These are phyloP conservation scores for Apium graveolens DNA, from an alignment of 129 eudicot genomes.

Conservation along the genomic window DNA sequence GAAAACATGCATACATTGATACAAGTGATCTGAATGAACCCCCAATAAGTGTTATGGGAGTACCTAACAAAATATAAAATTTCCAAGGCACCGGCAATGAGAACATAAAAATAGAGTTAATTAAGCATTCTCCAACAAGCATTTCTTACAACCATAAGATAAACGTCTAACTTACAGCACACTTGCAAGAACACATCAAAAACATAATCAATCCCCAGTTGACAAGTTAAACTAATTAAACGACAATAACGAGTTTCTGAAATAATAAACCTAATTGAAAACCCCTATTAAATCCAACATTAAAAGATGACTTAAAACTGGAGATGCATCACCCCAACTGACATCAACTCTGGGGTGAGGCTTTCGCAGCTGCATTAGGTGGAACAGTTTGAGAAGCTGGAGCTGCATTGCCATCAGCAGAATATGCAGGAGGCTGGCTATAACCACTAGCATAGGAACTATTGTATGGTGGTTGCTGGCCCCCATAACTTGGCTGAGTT, in stretches of 20 bases:
- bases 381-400: slow-evolving; percentile 48
- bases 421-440: slow-evolving; percentile 64
- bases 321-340: neutral
- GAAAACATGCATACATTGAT: too few relatives aligned
- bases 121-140: neutral
- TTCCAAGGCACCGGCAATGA: neutral
- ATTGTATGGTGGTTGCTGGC: slow-evolving; percentile 59
- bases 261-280: neutral
- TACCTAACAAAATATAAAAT: too few relatives aligned
- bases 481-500: slow-evolving; percentile 40
- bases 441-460: slow-evolving; percentile 63
- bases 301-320: neutral
- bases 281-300: neutral
- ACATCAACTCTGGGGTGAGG: slow-evolving; percentile 60
- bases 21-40: too few relatives aligned
- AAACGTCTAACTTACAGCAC: neutral
- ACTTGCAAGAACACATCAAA: neutral
- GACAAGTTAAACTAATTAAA: slow-evolving; percentile 7
- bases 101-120: neutral
- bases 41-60: too few relatives aligned
- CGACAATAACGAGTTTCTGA: neutral
- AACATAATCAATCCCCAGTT: neutral
- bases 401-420: slow-evolving; percentile 41
- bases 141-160: neutral
- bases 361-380: slow-evolving; percentile 53